Conservation (phyloP, 208 protist genomes). For the Leishmania braziliensis region DNA sequence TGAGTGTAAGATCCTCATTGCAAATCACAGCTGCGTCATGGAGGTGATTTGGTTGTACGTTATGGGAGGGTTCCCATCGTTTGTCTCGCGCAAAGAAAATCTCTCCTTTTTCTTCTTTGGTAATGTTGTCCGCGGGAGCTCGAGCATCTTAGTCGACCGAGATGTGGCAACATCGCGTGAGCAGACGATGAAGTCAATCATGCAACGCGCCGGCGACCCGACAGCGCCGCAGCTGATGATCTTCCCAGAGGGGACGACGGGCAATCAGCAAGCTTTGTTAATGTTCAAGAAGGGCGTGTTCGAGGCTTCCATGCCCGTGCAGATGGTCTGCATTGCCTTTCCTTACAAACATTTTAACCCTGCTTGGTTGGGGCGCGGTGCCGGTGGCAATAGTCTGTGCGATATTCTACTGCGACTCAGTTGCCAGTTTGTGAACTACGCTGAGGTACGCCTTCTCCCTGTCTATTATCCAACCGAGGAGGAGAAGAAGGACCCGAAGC, state of each 20-base stretch:
- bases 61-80: conserved; percentile 64
- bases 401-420: conserved; percentile 74
- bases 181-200: conserved; percentile 58
- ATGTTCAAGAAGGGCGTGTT: conserved; percentile 89
- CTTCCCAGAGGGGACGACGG: conserved; percentile 90
- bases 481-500: conserved; percentile 64
- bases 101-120: conserved; percentile 61
- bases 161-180: conserved; percentile 52
- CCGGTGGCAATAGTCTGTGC: conserved; percentile 65
- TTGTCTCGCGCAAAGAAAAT: conserved; percentile 85
- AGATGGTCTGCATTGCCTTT: conserved; percentile 87
- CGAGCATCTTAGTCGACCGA: conserved; percentile 84
- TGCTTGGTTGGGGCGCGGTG: conserved; percentile 73
- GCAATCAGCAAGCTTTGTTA: conserved; percentile 78
- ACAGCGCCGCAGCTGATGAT: conserved; percentile 72
- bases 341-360: conserved; percentile 90
- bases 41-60: conserved; percentile 77
- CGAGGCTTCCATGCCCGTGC: conserved; percentile 78
- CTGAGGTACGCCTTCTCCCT: conserved; percentile 79
- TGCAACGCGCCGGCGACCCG: conserved; percentile 53
- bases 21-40: conserved; percentile 81
- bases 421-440: conserved; percentile 86
- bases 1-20: conserved; percentile 74
- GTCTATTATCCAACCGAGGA: conserved; percentile 88
- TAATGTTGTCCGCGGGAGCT: conserved; percentile 41